phyloP scores from a whole-genome alignment of 768 basidiomycete genomes.

The Lentinus brumalis region DNA sequence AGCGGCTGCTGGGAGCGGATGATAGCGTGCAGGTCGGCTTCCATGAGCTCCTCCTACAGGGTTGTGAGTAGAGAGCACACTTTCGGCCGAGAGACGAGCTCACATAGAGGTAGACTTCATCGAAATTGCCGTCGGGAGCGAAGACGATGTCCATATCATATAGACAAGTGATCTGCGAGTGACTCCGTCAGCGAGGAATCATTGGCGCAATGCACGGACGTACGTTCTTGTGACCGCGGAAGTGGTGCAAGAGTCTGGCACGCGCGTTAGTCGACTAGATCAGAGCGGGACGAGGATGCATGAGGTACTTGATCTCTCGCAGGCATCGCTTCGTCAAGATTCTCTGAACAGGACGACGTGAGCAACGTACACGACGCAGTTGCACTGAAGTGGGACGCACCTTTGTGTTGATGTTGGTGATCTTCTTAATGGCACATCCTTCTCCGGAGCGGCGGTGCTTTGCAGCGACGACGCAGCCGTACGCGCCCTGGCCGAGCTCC shows the following conservation, averaged over 20 bases:
- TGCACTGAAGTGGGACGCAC: conserved; percentile 34
- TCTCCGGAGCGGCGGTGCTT: conserved; percentile 82
- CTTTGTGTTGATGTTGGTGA: conserved; percentile 92
- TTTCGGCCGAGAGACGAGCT: neutral
- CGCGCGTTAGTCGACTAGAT: conserved; percentile 16
- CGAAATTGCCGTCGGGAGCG: conserved; percentile 88
- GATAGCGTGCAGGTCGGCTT: conserved; percentile 98
- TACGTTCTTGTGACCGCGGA: conserved; percentile 98
- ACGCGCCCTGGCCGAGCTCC: conserved; percentile 95
- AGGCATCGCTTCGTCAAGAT: conserved; percentile 97
- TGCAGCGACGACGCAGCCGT: conserved; percentile 89
- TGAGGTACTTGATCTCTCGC: conserved; percentile 83
- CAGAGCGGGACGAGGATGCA: neutral
- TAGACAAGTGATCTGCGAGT: conserved; percentile 82
- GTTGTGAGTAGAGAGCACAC: conserved; percentile 8
- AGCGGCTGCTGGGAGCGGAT: conserved; percentile 86
- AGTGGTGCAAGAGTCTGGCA: conserved; percentile 87
- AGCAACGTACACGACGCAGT: neutral
- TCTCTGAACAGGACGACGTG: conserved; percentile 48
- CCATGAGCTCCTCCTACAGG: conserved; percentile 95
- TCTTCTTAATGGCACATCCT: conserved; percentile 95
- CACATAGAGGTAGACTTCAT: conserved; percentile 94
- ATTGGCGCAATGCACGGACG: conserved; percentile 25
- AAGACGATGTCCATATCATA: conserved; percentile 99
- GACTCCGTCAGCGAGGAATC: neutral